Percentiles rank a stretch among this genome's conserved stretches.
Conservation (phyloP, 345 rosid species). For the Gossypium arboreum region DNA sequence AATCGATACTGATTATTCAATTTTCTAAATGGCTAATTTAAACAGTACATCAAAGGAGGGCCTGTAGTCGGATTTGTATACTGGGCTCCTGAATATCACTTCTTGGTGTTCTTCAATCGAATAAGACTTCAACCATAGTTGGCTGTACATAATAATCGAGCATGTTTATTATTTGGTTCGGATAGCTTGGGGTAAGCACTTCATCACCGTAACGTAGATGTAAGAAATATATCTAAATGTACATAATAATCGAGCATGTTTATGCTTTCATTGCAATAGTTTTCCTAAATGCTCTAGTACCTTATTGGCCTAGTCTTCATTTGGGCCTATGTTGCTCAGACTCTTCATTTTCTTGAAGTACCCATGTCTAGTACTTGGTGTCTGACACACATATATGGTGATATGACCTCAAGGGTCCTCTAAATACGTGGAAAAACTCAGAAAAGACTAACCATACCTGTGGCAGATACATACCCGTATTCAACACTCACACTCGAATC, state of each 20-base stretch:
- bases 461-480: too few species aligned
- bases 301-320: neutral
- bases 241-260: too few species aligned
- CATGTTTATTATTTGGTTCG: slow-evolving; percentile 18
- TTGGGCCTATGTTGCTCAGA: neutral
- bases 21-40: slow-evolving; percentile 4
- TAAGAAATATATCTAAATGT: neutral
- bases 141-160: slow-evolving; percentile 28
- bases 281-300: neutral
- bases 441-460: too few species aligned
- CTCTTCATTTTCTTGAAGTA: too few species aligned
- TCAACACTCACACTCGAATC: too few species aligned
- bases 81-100: slow-evolving; percentile 97
- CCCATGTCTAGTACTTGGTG: too few species aligned
- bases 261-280: neutral
- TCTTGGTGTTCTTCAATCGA: slow-evolving; percentile 87
- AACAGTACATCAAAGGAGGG: slow-evolving; percentile 88
- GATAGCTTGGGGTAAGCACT: slow-evolving; percentile 27
- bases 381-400: too few species aligned
- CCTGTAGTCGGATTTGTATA: slow-evolving; percentile 94
- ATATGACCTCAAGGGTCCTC: too few species aligned
- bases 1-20: slow-evolving; percentile 13
- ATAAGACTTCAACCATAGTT: slow-evolving; percentile 64
- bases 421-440: too few species aligned
- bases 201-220: slow-evolving; percentile 3